These are phyloP conservation scores for Saturnispora kantuleensis DNA, from an alignment of 805 yeast genomes.

Conservation along the genomic window DNA sequence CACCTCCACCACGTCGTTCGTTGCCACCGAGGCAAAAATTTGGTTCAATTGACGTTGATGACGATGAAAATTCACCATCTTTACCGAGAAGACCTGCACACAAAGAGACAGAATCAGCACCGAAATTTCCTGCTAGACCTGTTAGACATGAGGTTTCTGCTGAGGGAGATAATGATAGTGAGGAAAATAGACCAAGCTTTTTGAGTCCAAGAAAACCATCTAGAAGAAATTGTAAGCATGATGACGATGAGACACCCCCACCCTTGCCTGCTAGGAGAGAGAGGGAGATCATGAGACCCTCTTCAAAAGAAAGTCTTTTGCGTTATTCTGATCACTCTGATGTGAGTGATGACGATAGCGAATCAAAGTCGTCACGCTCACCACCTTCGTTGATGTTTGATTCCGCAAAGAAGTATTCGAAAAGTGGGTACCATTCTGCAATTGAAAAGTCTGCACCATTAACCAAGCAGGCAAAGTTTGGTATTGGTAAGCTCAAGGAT, in stretches of 20 bases:
- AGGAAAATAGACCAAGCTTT: slow-evolving; percentile 6
- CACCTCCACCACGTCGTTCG: not conserved
- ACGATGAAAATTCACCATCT: not conserved
- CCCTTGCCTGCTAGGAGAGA: slow-evolving; percentile 6
- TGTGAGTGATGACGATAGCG: not conserved
- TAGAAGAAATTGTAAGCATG: not conserved
- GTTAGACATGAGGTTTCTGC: not conserved
- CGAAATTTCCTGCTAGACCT: slow-evolving; percentile 1
- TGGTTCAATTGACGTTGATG: not conserved
- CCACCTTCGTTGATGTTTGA: slow-evolving; percentile 8
- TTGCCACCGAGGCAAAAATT: not conserved
- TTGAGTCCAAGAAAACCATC: slow-evolving; percentile 7
- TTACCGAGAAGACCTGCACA: not conserved
- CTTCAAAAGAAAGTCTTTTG: no score
- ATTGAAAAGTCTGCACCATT: slow-evolving; percentile 11
- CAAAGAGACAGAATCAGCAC: not conserved
- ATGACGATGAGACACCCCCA: slow-evolving; percentile 3
- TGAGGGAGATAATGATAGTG: not conserved
- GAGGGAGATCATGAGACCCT: no score
- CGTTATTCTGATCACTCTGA: not conserved
- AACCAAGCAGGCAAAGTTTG: no score
- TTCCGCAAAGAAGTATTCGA: slow-evolving; percentile 10
- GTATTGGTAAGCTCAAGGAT: slow-evolving; percentile 10
- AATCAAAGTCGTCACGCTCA: not conserved
- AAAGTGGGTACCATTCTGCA: slow-evolving; percentile 9